Conservation (phyloP, 352 stramenopile genomes). For the Peronospora destructor region DNA sequence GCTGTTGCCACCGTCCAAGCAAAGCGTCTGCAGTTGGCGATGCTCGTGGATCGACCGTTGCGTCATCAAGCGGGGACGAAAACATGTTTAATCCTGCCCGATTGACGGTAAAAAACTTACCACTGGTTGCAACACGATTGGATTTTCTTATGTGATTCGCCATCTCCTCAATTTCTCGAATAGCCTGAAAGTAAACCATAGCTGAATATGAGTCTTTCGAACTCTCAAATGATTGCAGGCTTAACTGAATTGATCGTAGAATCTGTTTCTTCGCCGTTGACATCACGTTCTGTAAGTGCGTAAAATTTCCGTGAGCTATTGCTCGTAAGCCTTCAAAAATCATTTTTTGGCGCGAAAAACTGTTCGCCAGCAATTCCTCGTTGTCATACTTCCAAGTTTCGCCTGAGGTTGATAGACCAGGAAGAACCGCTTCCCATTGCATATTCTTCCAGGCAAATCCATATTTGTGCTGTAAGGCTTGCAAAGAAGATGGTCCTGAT, state of each 20-base stretch:
- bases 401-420: constrained; percentile 15
- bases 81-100: constrained; percentile 13
- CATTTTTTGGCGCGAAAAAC: constrained; percentile 48
- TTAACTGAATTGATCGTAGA: constrained; percentile 46
- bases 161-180: constrained; percentile 58
- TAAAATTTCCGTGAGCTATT: constrained; percentile 46
- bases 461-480: constrained; percentile 54
- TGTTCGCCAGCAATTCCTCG: background rate
- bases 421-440: constrained; percentile 56
- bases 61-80: constrained; percentile 4
- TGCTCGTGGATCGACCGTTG: background rate
- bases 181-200: constrained; percentile 47
- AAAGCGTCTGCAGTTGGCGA: constrained; percentile 19
- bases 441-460: constrained; percentile 73
- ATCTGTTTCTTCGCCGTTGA: constrained; percentile 42
- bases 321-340: constrained; percentile 52
- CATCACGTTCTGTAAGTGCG: constrained; percentile 30
- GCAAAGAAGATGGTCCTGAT: constrained; percentile 4
- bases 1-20: constrained; percentile 39
- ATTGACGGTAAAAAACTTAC: background rate
- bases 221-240: constrained; percentile 61
- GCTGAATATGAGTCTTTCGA: constrained; percentile 53
- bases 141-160: constrained; percentile 13
- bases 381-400: constrained; percentile 1
- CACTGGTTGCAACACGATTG: background rate